Percentiles rank a stretch among this genome's conserved stretches.
phyloP scores from a whole-genome alignment of 2,329 filamentous ascomycete species.

The Xylaria sp. region DNA sequence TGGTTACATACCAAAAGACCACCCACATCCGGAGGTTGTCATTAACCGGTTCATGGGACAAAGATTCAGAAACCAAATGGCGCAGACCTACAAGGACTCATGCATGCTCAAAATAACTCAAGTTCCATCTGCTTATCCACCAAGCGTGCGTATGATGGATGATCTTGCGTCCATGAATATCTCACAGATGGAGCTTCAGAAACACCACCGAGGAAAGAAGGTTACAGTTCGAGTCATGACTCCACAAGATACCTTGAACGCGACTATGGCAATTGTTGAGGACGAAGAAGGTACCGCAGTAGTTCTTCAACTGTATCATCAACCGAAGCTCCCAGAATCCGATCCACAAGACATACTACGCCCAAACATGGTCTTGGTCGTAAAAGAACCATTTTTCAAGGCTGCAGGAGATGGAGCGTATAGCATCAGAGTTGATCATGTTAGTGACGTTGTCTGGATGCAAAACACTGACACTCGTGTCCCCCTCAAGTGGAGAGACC shows the following conservation, averaged over 20 bases:
- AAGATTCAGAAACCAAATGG: not conserved
- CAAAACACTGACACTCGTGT: constrained; percentile 52
- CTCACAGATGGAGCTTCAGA: constrained; percentile 48
- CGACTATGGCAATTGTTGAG: constrained; percentile 51
- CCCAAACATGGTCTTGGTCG: constrained; percentile 52
- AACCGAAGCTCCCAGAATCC: constrained; percentile 53
- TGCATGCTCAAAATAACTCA: constrained; percentile 18
- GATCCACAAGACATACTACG: constrained; percentile 52
- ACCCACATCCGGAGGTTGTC: not conserved
- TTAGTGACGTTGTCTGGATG: constrained; percentile 60
- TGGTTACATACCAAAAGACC: constrained; percentile 7
- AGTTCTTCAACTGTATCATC: constrained; percentile 56
- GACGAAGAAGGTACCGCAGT: constrained; percentile 54
- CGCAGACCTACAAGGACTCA: not conserved
- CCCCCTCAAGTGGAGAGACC: constrained; percentile 53
- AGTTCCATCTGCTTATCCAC: constrained; percentile 43
- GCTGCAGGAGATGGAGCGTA: constrained; percentile 53
- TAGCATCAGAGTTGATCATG: constrained; percentile 63
- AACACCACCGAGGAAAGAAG: constrained; percentile 45
- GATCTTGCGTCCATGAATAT: constrained; percentile 45
- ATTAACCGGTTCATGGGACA: constrained; percentile 1
- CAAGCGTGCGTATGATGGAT: constrained; percentile 38
- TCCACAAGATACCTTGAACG: constrained; percentile 36
- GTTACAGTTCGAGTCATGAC: constrained; percentile 39
- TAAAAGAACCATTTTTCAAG: constrained; percentile 68